These are phyloP conservation scores for Dictyophora rubrovolvata DNA, from an alignment of 768 basidiomycete genomes.

Conservation along the genomic window DNA sequence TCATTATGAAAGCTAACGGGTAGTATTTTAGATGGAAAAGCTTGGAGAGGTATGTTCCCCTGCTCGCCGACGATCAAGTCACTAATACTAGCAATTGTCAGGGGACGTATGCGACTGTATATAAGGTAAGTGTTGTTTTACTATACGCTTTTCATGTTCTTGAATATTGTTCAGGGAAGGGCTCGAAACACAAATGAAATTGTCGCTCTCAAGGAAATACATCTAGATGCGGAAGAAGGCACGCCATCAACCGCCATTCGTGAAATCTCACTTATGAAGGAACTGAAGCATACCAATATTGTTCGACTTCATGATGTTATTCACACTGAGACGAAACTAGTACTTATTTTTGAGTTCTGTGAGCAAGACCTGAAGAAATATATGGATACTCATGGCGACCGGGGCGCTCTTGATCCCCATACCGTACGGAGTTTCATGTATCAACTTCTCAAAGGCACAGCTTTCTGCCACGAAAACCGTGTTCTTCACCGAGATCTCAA, in stretches of 20 bases:
- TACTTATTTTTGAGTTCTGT: constrained; percentile 97
- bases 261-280: constrained; percentile 99
- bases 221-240: constrained; percentile 98
- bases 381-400: constrained; percentile 97
- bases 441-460: constrained; percentile 92
- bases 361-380: constrained; percentile 98
- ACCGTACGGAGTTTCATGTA: constrained; percentile 96
- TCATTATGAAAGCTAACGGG: not conserved
- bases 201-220: constrained; percentile 97
- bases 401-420: constrained; percentile 76
- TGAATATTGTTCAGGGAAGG: constrained; percentile 50
- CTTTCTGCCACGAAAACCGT: constrained; percentile 97
- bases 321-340: constrained; percentile 95
- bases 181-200: constrained; percentile 98
- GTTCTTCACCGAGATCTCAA: constrained; percentile 97
- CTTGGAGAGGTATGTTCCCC: constrained; percentile 41
- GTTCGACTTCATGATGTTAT: constrained; percentile 98
- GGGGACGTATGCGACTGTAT: constrained; percentile 96
- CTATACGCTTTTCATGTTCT: not conserved
- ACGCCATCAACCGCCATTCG: constrained; percentile 98
- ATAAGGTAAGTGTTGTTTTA: constrained; percentile 55
- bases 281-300: constrained; percentile 97
- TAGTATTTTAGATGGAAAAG: constrained; percentile 65
- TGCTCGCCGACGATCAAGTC: constrained; percentile 11
- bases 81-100: constrained; percentile 24